phyloP scores from a whole-genome alignment of 345 rosid genomes.

The Erucastrum elatum region DNA sequence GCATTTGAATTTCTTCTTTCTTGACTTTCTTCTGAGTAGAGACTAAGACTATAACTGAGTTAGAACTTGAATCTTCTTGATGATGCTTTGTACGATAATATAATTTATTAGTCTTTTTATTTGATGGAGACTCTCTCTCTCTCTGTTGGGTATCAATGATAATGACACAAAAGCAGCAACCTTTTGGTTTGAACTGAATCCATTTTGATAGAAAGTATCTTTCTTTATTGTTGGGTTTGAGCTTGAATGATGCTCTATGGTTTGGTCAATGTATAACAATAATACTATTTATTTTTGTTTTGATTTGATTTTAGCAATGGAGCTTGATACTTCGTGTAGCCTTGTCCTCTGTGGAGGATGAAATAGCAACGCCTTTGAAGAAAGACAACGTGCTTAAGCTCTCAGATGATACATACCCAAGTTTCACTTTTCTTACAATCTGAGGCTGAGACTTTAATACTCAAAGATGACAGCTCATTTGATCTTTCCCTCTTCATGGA shows the following conservation, averaged over 20 bases:
- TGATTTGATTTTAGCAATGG: not conserved
- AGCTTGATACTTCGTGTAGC: constrained; percentile 19
- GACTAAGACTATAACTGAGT: no score
- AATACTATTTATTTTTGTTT: not conserved
- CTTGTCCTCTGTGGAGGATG: constrained; percentile 55
- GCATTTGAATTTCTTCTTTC: no score
- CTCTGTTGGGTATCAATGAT: not conserved
- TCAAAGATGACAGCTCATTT: constrained; percentile 41
- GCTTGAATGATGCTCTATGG: not conserved
- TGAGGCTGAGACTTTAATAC: constrained; percentile 24
- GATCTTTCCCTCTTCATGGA: constrained; percentile 45
- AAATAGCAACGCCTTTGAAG: constrained; percentile 53
- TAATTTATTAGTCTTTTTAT: no score
- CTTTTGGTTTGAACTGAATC: not conserved
- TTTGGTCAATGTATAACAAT: not conserved
- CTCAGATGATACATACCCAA: constrained; percentile 33
- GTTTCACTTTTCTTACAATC: constrained; percentile 48
- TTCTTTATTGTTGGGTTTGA: no score
- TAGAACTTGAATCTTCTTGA: no score
- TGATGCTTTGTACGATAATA: no score
- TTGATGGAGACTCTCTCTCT: no score
- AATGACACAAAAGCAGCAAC: not conserved
- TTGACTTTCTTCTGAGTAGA: no score
- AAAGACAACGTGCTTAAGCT: constrained; percentile 49
- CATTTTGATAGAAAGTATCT: no score